Percentiles rank a stretch among this genome's conserved stretches.
These are phyloP conservation scores for Diaporthe citriasiana DNA, from an alignment of 2,329 filamentous ascomycete genomes.

Conservation along the genomic window DNA sequence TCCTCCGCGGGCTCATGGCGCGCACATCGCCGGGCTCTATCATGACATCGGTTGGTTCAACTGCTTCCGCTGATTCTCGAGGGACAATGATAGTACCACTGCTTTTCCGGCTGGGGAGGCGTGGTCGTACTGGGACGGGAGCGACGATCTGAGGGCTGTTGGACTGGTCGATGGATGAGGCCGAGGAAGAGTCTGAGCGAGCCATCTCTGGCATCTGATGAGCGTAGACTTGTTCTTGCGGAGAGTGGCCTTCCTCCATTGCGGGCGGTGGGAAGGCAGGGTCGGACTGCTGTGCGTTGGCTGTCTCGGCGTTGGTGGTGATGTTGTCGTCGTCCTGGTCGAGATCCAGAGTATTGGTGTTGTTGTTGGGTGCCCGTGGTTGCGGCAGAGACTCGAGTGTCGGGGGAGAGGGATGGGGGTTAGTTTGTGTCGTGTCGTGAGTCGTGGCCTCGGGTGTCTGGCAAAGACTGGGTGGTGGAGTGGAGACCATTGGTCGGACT, in stretches of 20 bases:
- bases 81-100: slow-evolving; percentile 88
- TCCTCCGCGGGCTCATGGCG: slow-evolving; percentile 93
- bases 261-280: background rate
- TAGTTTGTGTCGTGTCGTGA: slow-evolving; percentile 40
- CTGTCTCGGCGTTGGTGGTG: background rate
- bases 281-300: background rate
- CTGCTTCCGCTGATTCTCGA: slow-evolving; percentile 76
- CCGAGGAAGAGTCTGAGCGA: slow-evolving; percentile 53
- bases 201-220: slow-evolving; percentile 45
- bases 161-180: slow-evolving; percentile 50
- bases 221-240: slow-evolving; percentile 35
- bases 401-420: slow-evolving; percentile 29
- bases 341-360: background rate
- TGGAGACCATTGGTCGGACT: slow-evolving; percentile 39
- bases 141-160: slow-evolving; percentile 60
- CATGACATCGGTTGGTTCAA: slow-evolving; percentile 80
- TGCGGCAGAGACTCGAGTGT: slow-evolving; percentile 25
- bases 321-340: background rate
- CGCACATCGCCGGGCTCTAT: slow-evolving; percentile 90
- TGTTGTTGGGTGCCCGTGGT: slow-evolving; percentile 15
- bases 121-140: slow-evolving; percentile 72
- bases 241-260: slow-evolving; percentile 39
- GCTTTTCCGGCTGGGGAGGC: slow-evolving; percentile 80
- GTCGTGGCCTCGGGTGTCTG: slow-evolving; percentile 43
- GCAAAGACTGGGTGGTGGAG: slow-evolving; percentile 41